phyloP scores from a whole-genome alignment of 768 basidiomycete genomes.

The Boletus pseudo-olivaceus region DNA sequence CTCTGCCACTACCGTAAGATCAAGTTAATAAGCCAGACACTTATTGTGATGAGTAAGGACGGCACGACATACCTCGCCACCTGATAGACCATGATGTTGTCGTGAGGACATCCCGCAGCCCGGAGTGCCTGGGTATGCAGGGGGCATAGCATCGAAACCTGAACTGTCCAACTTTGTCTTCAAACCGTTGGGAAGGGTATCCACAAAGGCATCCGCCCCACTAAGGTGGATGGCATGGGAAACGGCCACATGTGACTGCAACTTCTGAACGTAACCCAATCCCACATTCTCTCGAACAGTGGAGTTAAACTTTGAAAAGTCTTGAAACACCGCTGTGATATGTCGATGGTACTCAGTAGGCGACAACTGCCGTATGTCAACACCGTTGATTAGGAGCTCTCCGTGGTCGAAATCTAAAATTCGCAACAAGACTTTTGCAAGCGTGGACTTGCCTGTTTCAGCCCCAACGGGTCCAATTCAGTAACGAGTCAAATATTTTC shows the following conservation, averaged over 20 bases:
- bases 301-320: conserved; percentile 76
- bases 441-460: conserved; percentile 77
- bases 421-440: conserved; percentile 77
- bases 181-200: conserved; percentile 65
- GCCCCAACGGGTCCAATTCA: conserved; percentile 4
- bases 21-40: conserved; percentile 5
- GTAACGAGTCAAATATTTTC: conserved; percentile 8
- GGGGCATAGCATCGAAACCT: conserved; percentile 50
- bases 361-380: conserved; percentile 60
- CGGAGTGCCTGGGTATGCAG: conserved; percentile 29
- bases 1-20: conserved; percentile 68
- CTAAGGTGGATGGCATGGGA: conserved; percentile 66
- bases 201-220: conserved; percentile 64
- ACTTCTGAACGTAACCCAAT: conserved; percentile 67
- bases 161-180: conserved; percentile 68
- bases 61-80: conserved; percentile 65
- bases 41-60: conserved; percentile 14
- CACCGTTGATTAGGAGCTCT: conserved; percentile 62
- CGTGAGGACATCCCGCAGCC: conserved; percentile 32
- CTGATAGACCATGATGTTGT: conserved; percentile 66
- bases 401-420: conserved; percentile 76
- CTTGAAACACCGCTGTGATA: conserved; percentile 80
- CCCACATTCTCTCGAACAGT: conserved; percentile 83
- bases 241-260: conserved; percentile 55
- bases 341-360: conserved; percentile 73